These are phyloP conservation scores for Euphrasia confusa DNA, from an alignment of 257 asterid species.

Conservation along the genomic window DNA sequence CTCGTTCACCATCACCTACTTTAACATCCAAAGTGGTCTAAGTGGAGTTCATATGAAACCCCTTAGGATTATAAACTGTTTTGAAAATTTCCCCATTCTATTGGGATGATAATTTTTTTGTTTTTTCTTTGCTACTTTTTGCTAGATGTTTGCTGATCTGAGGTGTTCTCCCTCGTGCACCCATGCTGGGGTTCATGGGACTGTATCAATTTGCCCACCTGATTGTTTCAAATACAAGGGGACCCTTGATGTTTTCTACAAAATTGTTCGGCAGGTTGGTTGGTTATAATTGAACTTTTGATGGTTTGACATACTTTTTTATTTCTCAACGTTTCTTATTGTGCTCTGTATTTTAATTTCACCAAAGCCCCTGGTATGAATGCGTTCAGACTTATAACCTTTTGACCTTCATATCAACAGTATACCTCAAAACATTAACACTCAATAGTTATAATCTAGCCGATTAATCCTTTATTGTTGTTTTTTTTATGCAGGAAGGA, in stretches of 20 bases:
- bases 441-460: background rate
- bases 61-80: background rate
- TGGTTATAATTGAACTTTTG: background rate
- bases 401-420: slow-evolving; percentile 8
- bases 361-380: too few species aligned
- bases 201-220: slow-evolving; percentile 75
- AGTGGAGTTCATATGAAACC: too few species aligned
- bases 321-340: too few species aligned
- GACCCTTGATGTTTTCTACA: slow-evolving; percentile 79
- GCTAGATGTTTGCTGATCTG: slow-evolving; percentile 93
- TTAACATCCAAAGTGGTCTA: too few species aligned
- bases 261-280: slow-evolving; percentile 83
- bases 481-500: slow-evolving; percentile 60
- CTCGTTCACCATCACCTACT: too few species aligned
- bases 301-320: background rate
- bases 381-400: background rate
- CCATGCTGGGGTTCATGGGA: slow-evolving; percentile 93
- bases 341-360: too few species aligned
- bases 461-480: slow-evolving; percentile 15
- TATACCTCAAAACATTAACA: background rate
- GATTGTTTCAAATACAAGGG: slow-evolving; percentile 94
- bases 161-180: slow-evolving; percentile 96
- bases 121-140: slow-evolving; percentile 14
- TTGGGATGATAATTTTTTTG: background rate
- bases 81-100: background rate